phyloP scores from a whole-genome alignment of 192 early-diverging fungal species.

The Phycomyces nitens region DNA sequence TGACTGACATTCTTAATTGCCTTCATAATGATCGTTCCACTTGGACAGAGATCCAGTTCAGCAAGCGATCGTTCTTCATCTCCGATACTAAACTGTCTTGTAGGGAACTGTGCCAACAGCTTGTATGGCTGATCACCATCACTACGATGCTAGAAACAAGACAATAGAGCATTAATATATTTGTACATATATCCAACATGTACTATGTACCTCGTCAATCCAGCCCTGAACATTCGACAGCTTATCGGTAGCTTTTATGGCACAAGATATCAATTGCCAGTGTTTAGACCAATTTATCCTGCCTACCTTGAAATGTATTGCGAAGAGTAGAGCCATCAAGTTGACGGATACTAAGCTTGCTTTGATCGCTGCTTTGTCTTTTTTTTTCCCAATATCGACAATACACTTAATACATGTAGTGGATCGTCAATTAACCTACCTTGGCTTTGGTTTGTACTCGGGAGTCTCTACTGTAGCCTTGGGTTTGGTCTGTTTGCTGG shows the following conservation, averaged over 20 bases:
- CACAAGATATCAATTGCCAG: not conserved
- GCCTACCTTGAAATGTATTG: conserved; percentile 25
- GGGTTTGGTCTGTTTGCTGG: not conserved
- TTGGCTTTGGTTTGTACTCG: not conserved
- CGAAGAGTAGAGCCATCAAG: conserved; percentile 24
- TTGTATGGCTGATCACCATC: conserved; percentile 32
- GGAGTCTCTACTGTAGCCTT: not conserved
- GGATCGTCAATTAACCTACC: not conserved
- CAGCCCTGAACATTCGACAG: conserved; percentile 22
- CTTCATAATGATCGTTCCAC: conserved; percentile 38
- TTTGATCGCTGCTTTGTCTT: not conserved
- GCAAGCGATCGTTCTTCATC: conserved; percentile 20
- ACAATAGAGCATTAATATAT: not conserved
- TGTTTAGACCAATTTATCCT: not conserved
- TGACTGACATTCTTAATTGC: conserved; percentile 9
- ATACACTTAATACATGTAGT: too few relatives aligned
- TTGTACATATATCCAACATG: not conserved
- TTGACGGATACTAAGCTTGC: conserved; percentile 32
- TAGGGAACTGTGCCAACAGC: conserved; percentile 32
- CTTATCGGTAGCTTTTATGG: conserved; percentile 13
- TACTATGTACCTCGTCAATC: conserved; percentile 24
- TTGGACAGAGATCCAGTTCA: conserved; percentile 23
- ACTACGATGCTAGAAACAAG: conserved; percentile 25
- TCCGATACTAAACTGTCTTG: conserved; percentile 24
- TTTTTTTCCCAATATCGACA: not conserved